Conservation (phyloP, 192 early-diverging fungal genomes). For the Powellomyces hirtus region DNA sequence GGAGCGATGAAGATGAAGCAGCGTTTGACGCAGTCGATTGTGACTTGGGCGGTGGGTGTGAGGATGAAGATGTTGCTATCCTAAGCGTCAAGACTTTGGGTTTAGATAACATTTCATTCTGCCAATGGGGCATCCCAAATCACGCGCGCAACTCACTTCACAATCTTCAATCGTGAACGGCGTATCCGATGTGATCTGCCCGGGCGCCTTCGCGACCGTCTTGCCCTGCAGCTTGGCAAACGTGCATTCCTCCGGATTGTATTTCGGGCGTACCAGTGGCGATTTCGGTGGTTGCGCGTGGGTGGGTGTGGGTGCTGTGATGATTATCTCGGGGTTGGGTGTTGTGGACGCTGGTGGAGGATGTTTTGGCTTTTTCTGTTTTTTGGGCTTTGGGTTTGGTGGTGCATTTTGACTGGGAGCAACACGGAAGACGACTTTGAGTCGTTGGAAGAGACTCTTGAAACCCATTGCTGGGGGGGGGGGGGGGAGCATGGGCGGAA, state of each 20-base stretch:
- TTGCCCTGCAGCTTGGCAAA: constrained; percentile 10
- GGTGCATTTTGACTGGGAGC: neutral
- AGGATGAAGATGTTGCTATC: constrained; percentile 19
- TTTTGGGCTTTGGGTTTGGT: neutral
- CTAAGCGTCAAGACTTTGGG: no score
- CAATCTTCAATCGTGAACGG: constrained; percentile 28
- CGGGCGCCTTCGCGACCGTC: constrained; percentile 7
- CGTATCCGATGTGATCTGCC: constrained; percentile 5
- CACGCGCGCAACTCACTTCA: neutral
- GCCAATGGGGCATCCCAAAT: neutral
- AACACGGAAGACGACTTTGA: neutral
- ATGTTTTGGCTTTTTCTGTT: neutral
- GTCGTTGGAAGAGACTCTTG: neutral
- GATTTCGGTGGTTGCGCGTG: no score
- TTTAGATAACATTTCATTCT: no score
- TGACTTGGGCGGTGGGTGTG: constrained; percentile 22
- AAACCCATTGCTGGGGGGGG: no score
- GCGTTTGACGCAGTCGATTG: constrained; percentile 19
- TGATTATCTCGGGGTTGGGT: no score
- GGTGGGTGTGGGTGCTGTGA: no score
- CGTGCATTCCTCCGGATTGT: constrained; percentile 14
- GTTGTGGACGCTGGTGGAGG: neutral
- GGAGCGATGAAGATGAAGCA: constrained; percentile 37
- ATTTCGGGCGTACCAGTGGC: constrained; percentile 8
- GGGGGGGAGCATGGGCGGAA: no score